A percentile compares a stretch with the other conserved stretches of the same genome.
Evolutionary conservation across 257 asterid genomes (phyloP).

Genomic region (Gentiana macrophylla): DNA sequence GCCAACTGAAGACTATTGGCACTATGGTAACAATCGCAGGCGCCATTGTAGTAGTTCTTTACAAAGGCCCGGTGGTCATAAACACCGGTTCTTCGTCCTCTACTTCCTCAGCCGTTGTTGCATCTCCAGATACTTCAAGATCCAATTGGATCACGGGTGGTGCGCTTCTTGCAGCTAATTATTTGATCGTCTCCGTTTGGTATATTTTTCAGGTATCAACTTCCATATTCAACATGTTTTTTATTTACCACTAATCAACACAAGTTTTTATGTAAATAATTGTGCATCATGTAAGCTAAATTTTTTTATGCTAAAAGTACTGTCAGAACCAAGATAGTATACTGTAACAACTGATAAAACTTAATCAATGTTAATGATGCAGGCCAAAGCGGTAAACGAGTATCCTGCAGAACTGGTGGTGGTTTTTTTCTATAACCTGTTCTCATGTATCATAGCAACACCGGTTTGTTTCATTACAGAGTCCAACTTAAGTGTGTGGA

Average conservation of each 20-base stretch:
- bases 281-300: no score
- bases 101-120: neutral
- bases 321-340: no score
- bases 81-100: neutral
- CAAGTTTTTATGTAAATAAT: no score
- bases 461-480: conserved; percentile 12
- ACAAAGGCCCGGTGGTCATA: conserved; percentile 14
- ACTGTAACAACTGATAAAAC: no score
- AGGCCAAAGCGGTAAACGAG: conserved; percentile 17
- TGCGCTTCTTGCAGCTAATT: conserved; percentile 10
- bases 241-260: no score
- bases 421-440: conserved; percentile 15
- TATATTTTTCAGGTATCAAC: conserved; percentile 20
- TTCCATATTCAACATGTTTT: conserved; percentile 13
- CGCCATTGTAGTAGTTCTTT: conserved; percentile 20
- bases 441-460: conserved; percentile 16
- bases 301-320: no score
- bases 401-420: conserved; percentile 17
- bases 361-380: neutral
- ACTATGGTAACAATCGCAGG: conserved; percentile 14
- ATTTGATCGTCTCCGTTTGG: conserved; percentile 17
- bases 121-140: neutral
- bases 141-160: conserved; percentile 19
- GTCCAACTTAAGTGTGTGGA: conserved; percentile 14
- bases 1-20: conserved; percentile 12